Conservation (phyloP, 228 moss, liverwort and hornwort genomes). For the Sphagnum magellanicum region DNA sequence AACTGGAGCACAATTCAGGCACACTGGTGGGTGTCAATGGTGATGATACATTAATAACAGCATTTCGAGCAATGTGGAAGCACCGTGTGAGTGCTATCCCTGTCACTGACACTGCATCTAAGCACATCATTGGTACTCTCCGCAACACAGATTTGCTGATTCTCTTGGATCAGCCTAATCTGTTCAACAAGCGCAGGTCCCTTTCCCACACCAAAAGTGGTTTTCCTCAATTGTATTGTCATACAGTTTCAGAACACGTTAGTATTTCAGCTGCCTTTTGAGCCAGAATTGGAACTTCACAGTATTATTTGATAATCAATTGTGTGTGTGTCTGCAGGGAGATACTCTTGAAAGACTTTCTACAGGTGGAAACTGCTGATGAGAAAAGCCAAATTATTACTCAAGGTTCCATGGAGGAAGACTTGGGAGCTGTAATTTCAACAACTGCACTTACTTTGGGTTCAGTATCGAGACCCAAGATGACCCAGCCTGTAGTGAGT, state of each 20-base stretch:
- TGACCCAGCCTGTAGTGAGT: constrained; percentile 54
- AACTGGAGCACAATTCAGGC: constrained; percentile 36
- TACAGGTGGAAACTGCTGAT: constrained; percentile 19
- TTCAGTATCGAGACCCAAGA: constrained; percentile 29
- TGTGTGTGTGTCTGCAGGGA: constrained; percentile 21
- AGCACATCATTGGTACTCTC: constrained; percentile 46
- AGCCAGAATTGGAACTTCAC: neutral
- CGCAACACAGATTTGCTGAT: constrained; percentile 50
- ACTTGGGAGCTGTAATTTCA: constrained; percentile 42
- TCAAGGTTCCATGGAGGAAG: constrained; percentile 12
- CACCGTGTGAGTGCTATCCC: constrained; percentile 57
- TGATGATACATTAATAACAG: constrained; percentile 43
- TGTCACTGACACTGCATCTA: constrained; percentile 37
- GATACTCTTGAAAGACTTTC: constrained; percentile 37
- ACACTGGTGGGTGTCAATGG: constrained; percentile 35
- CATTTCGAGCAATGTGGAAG: constrained; percentile 66
- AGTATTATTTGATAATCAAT: neutral
- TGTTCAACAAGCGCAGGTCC: constrained; percentile 59
- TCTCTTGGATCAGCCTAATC: constrained; percentile 37
- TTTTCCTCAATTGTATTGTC: neutral
- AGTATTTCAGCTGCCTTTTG: neutral
- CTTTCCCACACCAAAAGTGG: neutral
- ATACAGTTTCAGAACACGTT: neutral
- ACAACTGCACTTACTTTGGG: constrained; percentile 50
- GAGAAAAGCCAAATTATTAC: constrained; percentile 1